Base-by-base conservation (phyloP, 257 asterid genomes). In the Perilla frutescens region DNA sequence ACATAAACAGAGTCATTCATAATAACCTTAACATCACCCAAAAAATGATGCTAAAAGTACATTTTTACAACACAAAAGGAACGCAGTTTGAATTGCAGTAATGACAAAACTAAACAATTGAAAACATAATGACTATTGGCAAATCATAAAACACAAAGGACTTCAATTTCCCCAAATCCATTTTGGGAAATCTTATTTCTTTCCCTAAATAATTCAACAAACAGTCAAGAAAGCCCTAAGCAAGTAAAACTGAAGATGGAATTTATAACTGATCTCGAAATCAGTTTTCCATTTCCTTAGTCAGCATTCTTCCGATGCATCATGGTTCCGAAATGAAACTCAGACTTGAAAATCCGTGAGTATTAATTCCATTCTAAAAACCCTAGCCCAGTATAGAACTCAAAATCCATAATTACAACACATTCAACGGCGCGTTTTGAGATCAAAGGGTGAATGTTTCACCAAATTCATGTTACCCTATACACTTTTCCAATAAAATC, bases 331-430 rank as follows among this genome's bases (percentile, higher is more conserved):
- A 47, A 73, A 58, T 69, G 68, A 50, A 63, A 51, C 26, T 58
- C 58, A 6, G 12, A 60, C 36, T 57, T 53, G 66, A 66, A 75
- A 54, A 51, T 44, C 26, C 26, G 0, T 0, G 26, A 66, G 69
- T 41, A 72, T 40, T 57, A 75, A 59, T 20, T 26, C 20, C 48
- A 48, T 29, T 39, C 26, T 34, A 48, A 60, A 20, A 71, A 70
- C 68, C 72, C 66, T 59, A 75, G 70, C 53, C 66, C 73, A 59
- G 45, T 29, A 7, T 12, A 48, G 49, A 72, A 70, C 40, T 36
- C 7, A 8, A 71, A 44, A 68, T 13, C 37, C 71, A 56, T 31
- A 62, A 43, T 26, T 12, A 55, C 66, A 66, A 51, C 62, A 66
- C 55, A 60, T 29, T 55, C 29, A 68, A 26, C 9, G 10, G 41